Percentiles rank a stretch among this genome's conserved stretches.
These are phyloP conservation scores for Solanum medicagineum DNA, from an alignment of 257 asterid species.

Conservation along the genomic window DNA sequence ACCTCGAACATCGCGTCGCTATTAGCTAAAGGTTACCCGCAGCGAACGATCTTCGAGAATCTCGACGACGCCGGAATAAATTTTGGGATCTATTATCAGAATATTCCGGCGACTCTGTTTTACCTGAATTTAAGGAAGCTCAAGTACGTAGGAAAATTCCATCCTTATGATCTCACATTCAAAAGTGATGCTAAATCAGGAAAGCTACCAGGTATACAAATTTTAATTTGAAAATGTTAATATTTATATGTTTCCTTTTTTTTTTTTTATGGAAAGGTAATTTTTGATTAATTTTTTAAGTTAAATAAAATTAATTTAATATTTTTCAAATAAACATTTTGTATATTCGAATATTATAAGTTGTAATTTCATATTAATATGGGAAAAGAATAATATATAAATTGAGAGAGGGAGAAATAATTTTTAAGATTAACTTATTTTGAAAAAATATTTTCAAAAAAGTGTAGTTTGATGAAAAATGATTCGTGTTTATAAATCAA, in stretches of 20 bases:
- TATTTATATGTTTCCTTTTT: not conserved
- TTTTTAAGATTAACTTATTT: too few relatives aligned
- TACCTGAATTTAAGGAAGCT: conserved; percentile 53
- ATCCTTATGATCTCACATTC: conserved; percentile 41
- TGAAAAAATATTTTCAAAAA: too few relatives aligned
- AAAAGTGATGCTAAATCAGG: conserved; percentile 51
- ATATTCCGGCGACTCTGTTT: conserved; percentile 72
- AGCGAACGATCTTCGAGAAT: conserved; percentile 77
- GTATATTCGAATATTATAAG: too few relatives aligned
- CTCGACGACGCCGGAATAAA: conserved; percentile 34
- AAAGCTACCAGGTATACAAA: conserved; percentile 25
- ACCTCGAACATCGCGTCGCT: conserved; percentile 43
- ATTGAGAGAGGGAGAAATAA: too few relatives aligned
- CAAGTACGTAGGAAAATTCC: conserved; percentile 47
- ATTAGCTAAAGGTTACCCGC: conserved; percentile 59
- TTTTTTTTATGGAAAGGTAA: not conserved
- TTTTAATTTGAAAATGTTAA: too few relatives aligned
- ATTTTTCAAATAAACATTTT: too few relatives aligned
- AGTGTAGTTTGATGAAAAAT: too few relatives aligned
- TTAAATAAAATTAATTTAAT: too few relatives aligned
- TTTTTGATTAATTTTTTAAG: not conserved
- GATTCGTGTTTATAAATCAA: too few relatives aligned
- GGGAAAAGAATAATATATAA: too few relatives aligned
- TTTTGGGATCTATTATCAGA: conserved; percentile 72
- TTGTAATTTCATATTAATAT: too few relatives aligned